phyloP scores from a whole-genome alignment of 2,329 filamentous ascomycete genomes.

The Ramularia endophylla region DNA sequence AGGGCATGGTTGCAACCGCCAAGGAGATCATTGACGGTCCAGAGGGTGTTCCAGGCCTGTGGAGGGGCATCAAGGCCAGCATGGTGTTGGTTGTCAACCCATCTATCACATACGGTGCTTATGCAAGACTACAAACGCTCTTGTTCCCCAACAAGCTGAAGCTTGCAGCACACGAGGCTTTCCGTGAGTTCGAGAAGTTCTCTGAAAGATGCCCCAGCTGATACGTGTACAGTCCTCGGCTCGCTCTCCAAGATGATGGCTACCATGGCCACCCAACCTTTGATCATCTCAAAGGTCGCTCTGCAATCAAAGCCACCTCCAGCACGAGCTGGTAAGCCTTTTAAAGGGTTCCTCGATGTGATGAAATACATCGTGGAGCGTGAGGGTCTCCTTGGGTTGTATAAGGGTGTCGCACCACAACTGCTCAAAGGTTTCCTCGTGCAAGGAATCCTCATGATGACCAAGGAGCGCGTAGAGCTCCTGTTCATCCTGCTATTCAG shows the following conservation, averaged over 20 bases:
- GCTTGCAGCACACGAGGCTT: constrained; percentile 80
- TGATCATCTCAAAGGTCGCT: constrained; percentile 97
- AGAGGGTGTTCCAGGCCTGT: constrained; percentile 82
- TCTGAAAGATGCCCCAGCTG: constrained; percentile 3
- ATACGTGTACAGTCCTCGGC: constrained; percentile 58
- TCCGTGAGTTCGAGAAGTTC: constrained; percentile 57
- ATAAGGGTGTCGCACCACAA: constrained; percentile 95
- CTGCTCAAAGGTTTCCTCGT: constrained; percentile 89
- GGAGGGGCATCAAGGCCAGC: constrained; percentile 93
- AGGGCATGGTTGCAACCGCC: constrained; percentile 80
- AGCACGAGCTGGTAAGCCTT: constrained; percentile 77
- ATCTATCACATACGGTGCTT: constrained; percentile 95
- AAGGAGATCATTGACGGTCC: constrained; percentile 84
- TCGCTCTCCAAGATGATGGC: constrained; percentile 89
- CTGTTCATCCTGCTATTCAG: constrained; percentile 80
- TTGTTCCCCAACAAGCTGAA: constrained; percentile 72
- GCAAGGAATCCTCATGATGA: constrained; percentile 98
- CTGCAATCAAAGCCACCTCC: constrained; percentile 89
- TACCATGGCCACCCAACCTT: constrained; percentile 84
- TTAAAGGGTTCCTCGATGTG: constrained; percentile 88
- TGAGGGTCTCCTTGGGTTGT: constrained; percentile 76
- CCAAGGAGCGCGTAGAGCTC: constrained; percentile 91
- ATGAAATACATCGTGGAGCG: constrained; percentile 90
- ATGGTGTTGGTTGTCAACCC: constrained; percentile 94
- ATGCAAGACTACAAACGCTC: constrained; percentile 74